Evolutionary conservation across 352 stramenopile species (phyloP), one percentile per base, ranked within the genome.

Genomic region (Globisporangium rhizosaccharum): DNA sequence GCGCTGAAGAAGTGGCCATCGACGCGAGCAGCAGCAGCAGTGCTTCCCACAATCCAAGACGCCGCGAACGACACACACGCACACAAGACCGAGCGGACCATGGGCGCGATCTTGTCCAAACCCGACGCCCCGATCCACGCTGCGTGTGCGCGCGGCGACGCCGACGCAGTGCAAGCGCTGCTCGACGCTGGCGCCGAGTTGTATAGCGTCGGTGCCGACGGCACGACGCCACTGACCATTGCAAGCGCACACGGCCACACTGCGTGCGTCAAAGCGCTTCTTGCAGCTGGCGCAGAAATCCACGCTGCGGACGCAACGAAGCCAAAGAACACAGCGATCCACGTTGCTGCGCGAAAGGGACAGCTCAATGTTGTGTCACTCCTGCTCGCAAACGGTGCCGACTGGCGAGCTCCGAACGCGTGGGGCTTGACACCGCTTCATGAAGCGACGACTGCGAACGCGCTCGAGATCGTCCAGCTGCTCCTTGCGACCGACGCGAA

Each of bases 281-380:
- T 53, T 26, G 48, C 48, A 39, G 48, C 48, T 23, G 48, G 48
- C 15, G 48, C 48, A 10, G 48, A 53, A 7, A 25, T 53, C 41
- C 14, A 47, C 41, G 41, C 41, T 1, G 9, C 48, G 15, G 41
- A 47, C 41, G 41, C 41, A 14, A 47, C 41, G 14, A 18, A 18
- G 12, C 18, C 41, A 23, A 47, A 47, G 41, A 47, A 47, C 14
- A 47, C 41, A 2, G 41, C 41, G 18, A 18, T 47, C 14, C 41
- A 47, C 41, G 41, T 14, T 47, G 41, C 41, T 47, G 41, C 41
- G 12, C 15, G 18, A 0, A 10, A 47, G 18, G 18, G 18, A 23
- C 41, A 47, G 15, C 41, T 47, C 41, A 14, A 20, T 1, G 41
- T 47, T 2, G 41, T 20, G 15, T 18, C 14, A 1, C 18, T 47